phyloP scores from a whole-genome alignment of 2,329 filamentous ascomycete species.

The Hypoxylon sp. region DNA sequence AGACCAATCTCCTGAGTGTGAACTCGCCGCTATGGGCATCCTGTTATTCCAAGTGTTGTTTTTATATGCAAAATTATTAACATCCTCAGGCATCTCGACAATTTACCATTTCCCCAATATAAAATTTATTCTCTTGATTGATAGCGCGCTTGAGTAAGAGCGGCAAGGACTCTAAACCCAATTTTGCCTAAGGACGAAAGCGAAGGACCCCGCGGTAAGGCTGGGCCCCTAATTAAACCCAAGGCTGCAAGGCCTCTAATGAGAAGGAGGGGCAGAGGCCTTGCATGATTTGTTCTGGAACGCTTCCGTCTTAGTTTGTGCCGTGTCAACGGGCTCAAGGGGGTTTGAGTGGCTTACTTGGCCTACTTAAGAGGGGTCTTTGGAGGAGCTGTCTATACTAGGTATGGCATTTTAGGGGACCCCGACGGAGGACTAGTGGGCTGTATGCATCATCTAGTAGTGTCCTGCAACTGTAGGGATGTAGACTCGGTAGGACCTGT shows the following conservation, averaged over 20 bases:
- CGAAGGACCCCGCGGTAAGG: constrained; percentile 27
- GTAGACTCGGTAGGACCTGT: constrained; percentile 31
- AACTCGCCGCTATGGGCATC: no score
- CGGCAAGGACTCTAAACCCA: constrained; percentile 18
- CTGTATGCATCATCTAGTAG: constrained; percentile 35
- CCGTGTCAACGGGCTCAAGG: constrained; percentile 26
- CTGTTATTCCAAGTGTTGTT: no score
- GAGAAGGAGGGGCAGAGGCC: constrained; percentile 16
- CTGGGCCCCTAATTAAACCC: constrained; percentile 31
- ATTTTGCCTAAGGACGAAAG: constrained; percentile 11
- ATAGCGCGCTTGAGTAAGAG: constrained; percentile 13
- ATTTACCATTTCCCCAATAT: constrained; percentile 5
- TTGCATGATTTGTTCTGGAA: constrained; percentile 40
- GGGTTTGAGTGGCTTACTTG: constrained; percentile 25
- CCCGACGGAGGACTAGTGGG: constrained; percentile 32
- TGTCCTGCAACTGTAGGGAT: constrained; percentile 41
- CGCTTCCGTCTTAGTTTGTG: constrained; percentile 40
- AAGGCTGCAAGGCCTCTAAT: constrained; percentile 29
- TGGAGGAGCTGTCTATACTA: constrained; percentile 14
- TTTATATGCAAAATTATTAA: no score
- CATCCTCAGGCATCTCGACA: neutral
- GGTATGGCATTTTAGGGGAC: constrained; percentile 20
- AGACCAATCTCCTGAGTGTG: no score
- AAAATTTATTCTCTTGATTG: neutral
- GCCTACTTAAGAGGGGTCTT: constrained; percentile 11